Conservation (phyloP, 768 basidiomycete species). For the Boletales sp. region DNA sequence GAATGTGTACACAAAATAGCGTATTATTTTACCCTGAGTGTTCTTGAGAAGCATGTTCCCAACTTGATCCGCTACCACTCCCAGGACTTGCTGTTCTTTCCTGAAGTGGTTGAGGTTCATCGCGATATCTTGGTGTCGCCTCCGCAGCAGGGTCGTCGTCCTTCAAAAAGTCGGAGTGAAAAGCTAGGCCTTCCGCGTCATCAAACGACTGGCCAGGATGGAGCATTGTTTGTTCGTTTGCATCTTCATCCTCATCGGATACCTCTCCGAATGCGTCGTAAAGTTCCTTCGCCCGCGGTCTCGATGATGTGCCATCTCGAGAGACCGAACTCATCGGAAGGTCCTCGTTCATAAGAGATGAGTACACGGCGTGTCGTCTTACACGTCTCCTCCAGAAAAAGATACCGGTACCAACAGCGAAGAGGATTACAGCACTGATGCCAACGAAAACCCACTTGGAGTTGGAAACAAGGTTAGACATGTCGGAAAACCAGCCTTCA, state of each 20-base stretch:
- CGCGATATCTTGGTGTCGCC: slow-evolving; percentile 39
- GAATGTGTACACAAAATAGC: slow-evolving; percentile 20
- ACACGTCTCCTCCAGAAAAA: slow-evolving; percentile 78
- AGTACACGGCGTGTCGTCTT: slow-evolving; percentile 47
- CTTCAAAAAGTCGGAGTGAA: slow-evolving; percentile 80
- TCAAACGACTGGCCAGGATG: slow-evolving; percentile 34
- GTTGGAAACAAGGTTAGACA: slow-evolving; percentile 66
- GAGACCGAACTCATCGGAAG: slow-evolving; percentile 75
- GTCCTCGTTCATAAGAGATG: slow-evolving; percentile 60
- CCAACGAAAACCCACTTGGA: slow-evolving; percentile 92
- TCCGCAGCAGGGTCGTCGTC: slow-evolving; percentile 60
- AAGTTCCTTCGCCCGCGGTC: slow-evolving; percentile 76
- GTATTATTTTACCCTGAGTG: slow-evolving; percentile 17
- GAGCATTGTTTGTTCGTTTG: slow-evolving; percentile 68
- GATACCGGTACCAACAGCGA: slow-evolving; percentile 61
- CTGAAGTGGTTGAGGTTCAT: slow-evolving; percentile 44
- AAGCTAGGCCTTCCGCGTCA: slow-evolving; percentile 43
- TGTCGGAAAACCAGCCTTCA: slow-evolving; percentile 81
- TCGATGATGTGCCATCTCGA: slow-evolving; percentile 30
- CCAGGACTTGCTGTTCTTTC: slow-evolving; percentile 30
- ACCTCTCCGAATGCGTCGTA: slow-evolving; percentile 96
- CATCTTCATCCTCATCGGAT: slow-evolving; percentile 80
- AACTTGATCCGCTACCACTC: slow-evolving; percentile 56
- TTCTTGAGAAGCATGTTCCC: slow-evolving; percentile 64
- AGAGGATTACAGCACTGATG: slow-evolving; percentile 71